Percentiles rank a stretch among this genome's conserved stretches.
Evolutionary conservation across 1,284 basidiomycete species (phyloP).

Genomic region (Quambalaria eucalypti): DNA sequence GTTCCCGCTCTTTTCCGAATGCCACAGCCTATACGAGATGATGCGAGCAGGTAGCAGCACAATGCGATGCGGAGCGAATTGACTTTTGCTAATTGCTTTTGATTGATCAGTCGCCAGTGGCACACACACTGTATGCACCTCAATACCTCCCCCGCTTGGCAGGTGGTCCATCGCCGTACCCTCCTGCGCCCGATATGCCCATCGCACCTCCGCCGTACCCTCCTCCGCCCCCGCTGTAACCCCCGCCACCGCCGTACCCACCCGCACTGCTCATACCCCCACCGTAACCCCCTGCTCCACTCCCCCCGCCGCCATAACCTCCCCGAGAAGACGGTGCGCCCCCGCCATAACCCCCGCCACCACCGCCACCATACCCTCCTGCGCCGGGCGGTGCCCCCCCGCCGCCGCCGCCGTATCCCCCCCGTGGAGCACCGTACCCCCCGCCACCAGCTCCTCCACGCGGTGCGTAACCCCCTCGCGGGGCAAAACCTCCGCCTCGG

Average conservation of each 20-base stretch:
- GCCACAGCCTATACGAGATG: too few species aligned
- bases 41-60: too few species aligned
- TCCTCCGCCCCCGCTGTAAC: background rate
- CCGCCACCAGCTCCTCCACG: background rate
- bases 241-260: background rate
- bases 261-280: background rate
- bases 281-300: too few species aligned
- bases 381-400: background rate
- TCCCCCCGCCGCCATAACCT: too few species aligned
- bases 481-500: background rate
- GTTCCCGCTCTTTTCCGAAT: too few species aligned
- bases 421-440: background rate
- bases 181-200: too few species aligned
- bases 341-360: background rate
- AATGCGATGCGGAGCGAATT: too few species aligned
- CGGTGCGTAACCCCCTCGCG: background rate
- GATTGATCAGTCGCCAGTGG: background rate
- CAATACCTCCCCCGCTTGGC: slow-evolving; percentile 2
- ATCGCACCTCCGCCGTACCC: too few species aligned
- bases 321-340: background rate
- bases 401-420: background rate
- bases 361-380: background rate
- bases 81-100: too few species aligned
- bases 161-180: slow-evolving; percentile 1
- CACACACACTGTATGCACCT: background rate